Evolutionary conservation across 176 grass and related monocot species (phyloP).

Genomic region (Dactylis glomerata): DNA sequence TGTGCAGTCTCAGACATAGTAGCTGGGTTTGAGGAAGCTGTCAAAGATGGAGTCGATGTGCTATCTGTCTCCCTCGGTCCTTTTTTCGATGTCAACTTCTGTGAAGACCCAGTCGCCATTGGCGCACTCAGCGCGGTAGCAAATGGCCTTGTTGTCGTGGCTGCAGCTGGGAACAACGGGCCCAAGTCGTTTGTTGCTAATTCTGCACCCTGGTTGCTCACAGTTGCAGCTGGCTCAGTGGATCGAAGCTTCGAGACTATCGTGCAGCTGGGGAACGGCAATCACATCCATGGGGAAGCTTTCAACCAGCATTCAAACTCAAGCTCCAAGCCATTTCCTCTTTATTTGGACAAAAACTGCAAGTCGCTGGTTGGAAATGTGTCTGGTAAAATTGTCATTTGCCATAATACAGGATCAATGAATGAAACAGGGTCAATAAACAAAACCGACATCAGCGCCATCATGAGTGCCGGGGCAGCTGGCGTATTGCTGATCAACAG

Average conservation of each 20-base stretch:
- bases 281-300: neutral
- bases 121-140: slow-evolving; percentile 29
- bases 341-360: neutral
- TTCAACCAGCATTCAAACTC: neutral
- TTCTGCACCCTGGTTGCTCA: slow-evolving; percentile 53
- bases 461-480: neutral
- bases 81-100: neutral
- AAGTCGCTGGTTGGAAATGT: neutral
- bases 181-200: slow-evolving; percentile 10
- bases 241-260: neutral
- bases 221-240: slow-evolving; percentile 32
- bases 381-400: neutral
- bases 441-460: neutral
- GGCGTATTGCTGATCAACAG: neutral
- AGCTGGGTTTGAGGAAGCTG: slow-evolving; percentile 38
- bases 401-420: neutral
- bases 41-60: slow-evolving; percentile 44
- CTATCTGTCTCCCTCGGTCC: slow-evolving; percentile 46
- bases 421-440: neutral
- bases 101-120: slow-evolving; percentile 30
- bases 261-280: neutral
- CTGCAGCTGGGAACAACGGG: slow-evolving; percentile 33
- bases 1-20: slow-evolving; percentile 26
- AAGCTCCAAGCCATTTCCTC: neutral
- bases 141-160: slow-evolving; percentile 41